These are phyloP conservation scores for Suhomyces emberorum DNA, from an alignment of 805 yeast genomes.

Conservation along the genomic window DNA sequence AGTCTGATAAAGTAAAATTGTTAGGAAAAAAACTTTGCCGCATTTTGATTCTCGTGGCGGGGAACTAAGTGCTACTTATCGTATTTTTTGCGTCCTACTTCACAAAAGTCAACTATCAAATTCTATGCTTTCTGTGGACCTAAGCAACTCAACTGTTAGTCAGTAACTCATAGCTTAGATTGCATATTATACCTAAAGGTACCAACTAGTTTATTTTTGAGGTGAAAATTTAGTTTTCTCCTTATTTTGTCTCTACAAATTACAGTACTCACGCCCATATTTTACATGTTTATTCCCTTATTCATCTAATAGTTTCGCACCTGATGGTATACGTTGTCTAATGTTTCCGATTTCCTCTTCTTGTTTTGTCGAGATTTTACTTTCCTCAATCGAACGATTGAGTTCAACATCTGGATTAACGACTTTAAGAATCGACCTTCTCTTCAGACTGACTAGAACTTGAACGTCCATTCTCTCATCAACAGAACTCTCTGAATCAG, in stretches of 20 bases:
- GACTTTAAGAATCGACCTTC: conserved; percentile 57
- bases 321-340: conserved; percentile 13
- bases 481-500: conserved; percentile 33
- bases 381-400: conserved; percentile 4
- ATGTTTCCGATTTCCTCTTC: conserved; percentile 6
- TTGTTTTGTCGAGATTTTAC: neutral
- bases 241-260: too few relatives aligned
- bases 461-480: conserved; percentile 62
- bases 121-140: too few relatives aligned
- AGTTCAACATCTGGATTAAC: conserved; percentile 54
- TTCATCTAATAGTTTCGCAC: conserved; percentile 3
- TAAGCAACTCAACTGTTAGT: too few relatives aligned
- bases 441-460: conserved; percentile 62
- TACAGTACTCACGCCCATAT: too few relatives aligned
- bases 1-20: neutral
- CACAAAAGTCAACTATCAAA: too few relatives aligned
- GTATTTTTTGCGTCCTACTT: too few relatives aligned
- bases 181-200: too few relatives aligned
- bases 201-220: too few relatives aligned
- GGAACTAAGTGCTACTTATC: too few relatives aligned
- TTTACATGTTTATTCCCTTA: too few relatives aligned
- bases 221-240: too few relatives aligned
- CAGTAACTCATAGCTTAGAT: too few relatives aligned
- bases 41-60: neutral
- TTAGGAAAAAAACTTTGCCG: neutral